Percentiles rank a stretch among this genome's conserved stretches.
Evolutionary conservation across 176 grass and related monocot species (phyloP).

Genomic region (Carex cristatella): DNA sequence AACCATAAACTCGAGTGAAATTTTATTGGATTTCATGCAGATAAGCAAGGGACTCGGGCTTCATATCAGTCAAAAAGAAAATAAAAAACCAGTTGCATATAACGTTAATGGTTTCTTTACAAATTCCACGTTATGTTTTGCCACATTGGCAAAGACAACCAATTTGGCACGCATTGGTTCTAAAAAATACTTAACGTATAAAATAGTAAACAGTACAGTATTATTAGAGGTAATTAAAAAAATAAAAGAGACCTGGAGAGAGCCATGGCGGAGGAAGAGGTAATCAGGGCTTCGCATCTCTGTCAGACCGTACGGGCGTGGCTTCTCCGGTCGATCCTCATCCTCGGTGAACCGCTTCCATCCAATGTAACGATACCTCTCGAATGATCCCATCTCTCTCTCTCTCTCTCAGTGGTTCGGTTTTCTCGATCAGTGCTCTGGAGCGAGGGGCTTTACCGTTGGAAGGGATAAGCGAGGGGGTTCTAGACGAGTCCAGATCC

Average conservation of each 20-base stretch:
- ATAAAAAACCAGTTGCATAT: neutral
- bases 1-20: neutral
- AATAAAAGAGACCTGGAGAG: constrained; percentile 45
- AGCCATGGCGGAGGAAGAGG: constrained; percentile 47
- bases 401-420: neutral
- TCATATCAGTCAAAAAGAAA: neutral
- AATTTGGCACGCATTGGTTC: neutral
- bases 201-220: neutral
- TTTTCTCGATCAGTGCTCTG: neutral
- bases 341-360: constrained; percentile 51
- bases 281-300: constrained; percentile 87
- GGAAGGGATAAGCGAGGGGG: neutral
- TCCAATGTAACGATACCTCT: constrained; percentile 29
- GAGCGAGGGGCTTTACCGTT: neutral
- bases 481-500: too few species aligned
- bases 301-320: constrained; percentile 72
- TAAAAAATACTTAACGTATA: neutral
- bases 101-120: neutral
- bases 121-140: neutral
- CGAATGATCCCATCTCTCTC: constrained; percentile 25
- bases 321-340: constrained; percentile 89
- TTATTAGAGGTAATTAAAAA: neutral
- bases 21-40: neutral
- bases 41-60: neutral
- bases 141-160: neutral